Evolutionary conservation across 2,329 filamentous ascomycete species (phyloP).

Genomic region (Daldinia sp.): DNA sequence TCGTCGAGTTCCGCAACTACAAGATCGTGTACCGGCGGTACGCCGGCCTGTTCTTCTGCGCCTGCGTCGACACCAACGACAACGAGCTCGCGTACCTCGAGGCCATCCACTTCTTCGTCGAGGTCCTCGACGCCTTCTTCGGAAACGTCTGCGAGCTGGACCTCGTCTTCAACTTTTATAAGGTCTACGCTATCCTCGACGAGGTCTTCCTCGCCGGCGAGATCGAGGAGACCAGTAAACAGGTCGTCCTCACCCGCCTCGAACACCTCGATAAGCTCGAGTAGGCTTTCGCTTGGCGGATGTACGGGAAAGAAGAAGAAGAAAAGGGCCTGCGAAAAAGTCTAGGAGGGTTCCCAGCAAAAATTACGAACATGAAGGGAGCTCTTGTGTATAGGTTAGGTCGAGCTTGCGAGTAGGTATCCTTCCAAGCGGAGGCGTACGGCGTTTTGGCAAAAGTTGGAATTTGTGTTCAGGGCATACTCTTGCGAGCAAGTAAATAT

Average conservation of each 20-base stretch:
- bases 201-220: conserved; percentile 98
- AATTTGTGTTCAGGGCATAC: conserved; percentile 10
- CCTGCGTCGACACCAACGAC: conserved; percentile 98
- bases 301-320: not conserved
- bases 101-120: conserved; percentile 99
- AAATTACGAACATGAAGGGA: not conserved
- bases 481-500: conserved; percentile 8
- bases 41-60: conserved; percentile 98
- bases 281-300: conserved; percentile 57
- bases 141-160: conserved; percentile 99
- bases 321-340: not conserved
- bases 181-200: conserved; percentile 97
- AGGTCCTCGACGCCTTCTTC: conserved; percentile 98
- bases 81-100: conserved; percentile 98
- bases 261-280: conserved; percentile 98
- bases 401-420: not conserved
- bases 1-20: conserved; percentile 94
- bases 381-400: conserved; percentile 11
- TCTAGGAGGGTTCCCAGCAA: not conserved
- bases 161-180: conserved; percentile 84
- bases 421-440: conserved; percentile 37
- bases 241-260: conserved; percentile 92
- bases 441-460: conserved; percentile 33
- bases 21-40: conserved; percentile 98
- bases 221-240: conserved; percentile 98